A percentile compares a stretch with the other conserved stretches of the same genome.
phyloP scores from a whole-genome alignment of 106 monocot genomes.

The Dioscorea alata region DNA sequence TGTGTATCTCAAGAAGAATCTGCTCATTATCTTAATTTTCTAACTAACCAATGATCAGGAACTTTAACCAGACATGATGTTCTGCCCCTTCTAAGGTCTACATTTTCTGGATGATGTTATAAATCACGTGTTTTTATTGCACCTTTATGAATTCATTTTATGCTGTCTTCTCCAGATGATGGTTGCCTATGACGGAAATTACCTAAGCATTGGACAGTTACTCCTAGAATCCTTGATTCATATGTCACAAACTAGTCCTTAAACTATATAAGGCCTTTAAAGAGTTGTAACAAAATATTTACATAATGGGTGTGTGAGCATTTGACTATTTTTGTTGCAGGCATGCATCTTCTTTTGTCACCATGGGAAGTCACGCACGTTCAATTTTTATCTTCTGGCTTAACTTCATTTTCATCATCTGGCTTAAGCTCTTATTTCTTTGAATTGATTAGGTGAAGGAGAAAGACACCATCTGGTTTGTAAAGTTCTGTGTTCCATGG shows the following conservation, averaged over 20 bases:
- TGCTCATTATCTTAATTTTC: no score
- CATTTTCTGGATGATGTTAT: no score
- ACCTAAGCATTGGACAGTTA: no score
- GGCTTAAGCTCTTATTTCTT: not conserved
- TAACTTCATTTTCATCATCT: not conserved
- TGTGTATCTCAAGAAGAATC: no score
- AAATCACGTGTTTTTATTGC: no score
- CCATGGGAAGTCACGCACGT: not conserved
- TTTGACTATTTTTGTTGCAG: not conserved
- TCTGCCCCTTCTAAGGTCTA: no score
- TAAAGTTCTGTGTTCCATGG: slow-evolving; percentile 96
- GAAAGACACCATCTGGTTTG: slow-evolving; percentile 94
- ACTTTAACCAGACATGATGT: no score
- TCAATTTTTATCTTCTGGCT: not conserved
- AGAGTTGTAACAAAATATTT: not conserved
- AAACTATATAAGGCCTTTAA: not conserved
- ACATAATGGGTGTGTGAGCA: not conserved
- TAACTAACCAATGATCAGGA: no score
- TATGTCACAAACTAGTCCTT: not conserved
- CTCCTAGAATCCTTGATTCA: not conserved
- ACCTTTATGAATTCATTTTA: no score
- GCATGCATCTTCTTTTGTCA: not conserved
- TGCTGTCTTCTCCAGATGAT: no score
- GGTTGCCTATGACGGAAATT: no score
- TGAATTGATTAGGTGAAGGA: slow-evolving; percentile 72